These are phyloP conservation scores for Corylus avellana DNA, from an alignment of 306 rosid genomes.

Conservation along the genomic window DNA sequence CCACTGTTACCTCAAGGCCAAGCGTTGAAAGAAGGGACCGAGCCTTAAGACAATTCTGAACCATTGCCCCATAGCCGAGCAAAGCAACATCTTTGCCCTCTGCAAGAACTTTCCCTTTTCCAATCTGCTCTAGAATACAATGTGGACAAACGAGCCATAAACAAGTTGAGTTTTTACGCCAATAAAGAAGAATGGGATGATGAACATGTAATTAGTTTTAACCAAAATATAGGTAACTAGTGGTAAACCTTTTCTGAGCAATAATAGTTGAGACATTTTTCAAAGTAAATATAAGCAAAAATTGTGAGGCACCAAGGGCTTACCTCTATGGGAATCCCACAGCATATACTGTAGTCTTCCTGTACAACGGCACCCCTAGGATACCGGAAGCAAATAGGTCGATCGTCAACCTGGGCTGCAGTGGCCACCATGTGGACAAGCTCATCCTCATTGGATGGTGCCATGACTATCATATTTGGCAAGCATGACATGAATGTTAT, in stretches of 20 bases:
- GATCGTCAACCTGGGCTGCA: constrained; percentile 61
- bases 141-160: constrained; percentile 1
- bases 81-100: constrained; percentile 88
- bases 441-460: constrained; percentile 83
- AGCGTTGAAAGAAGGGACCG: constrained; percentile 74
- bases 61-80: constrained; percentile 96
- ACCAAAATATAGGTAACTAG: background rate
- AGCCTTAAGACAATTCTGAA: constrained; percentile 87
- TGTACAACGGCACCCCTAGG: constrained; percentile 73
- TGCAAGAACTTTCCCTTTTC: constrained; percentile 72
- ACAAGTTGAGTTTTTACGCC: background rate
- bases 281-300: constrained; percentile 17
- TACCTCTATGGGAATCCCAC: constrained; percentile 81
- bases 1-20: constrained; percentile 88
- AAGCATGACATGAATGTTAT: constrained; percentile 89
- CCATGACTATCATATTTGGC: constrained; percentile 97
- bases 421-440: constrained; percentile 91
- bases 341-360: constrained; percentile 32
- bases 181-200: background rate
- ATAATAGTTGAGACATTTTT: constrained; percentile 4
- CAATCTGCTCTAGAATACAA: constrained; percentile 54
- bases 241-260: constrained; percentile 18
- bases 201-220: background rate
- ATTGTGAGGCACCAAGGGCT: constrained; percentile 15
- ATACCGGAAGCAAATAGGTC: constrained; percentile 87